Percentiles rank a stretch among this genome's conserved stretches.
Conservation (phyloP, 768 basidiomycete species). For the Hygrocybe punicea region DNA sequence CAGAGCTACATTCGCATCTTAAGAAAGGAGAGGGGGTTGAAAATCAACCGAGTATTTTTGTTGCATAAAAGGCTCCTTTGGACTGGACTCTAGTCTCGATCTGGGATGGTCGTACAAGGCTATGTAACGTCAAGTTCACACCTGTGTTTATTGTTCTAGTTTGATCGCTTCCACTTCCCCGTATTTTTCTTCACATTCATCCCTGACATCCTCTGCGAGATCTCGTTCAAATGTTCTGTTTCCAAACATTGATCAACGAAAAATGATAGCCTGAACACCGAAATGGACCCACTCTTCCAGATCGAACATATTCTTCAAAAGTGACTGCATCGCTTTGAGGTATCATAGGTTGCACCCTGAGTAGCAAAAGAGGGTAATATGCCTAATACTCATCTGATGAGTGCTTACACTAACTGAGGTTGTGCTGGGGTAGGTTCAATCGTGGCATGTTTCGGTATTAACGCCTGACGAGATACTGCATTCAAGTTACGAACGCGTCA, state of each 20-base stretch:
- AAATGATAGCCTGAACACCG: slow-evolving; percentile 1
- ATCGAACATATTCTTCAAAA: slow-evolving; percentile 94
- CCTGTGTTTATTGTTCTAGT: slow-evolving; percentile 91
- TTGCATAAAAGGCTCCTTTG: too few relatives aligned
- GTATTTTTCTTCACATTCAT: slow-evolving; percentile 89
- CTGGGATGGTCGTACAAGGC: neutral
- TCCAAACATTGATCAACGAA: slow-evolving; percentile 51
- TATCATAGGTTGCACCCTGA: slow-evolving; percentile 72
- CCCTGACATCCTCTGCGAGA: slow-evolving; percentile 92
- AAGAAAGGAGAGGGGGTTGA: neutral
- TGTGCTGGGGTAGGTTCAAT: slow-evolving; percentile 62
- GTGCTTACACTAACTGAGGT: slow-evolving; percentile 59
- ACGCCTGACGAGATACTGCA: slow-evolving; percentile 95
- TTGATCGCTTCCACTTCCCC: slow-evolving; percentile 85
- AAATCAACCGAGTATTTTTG: slow-evolving; percentile 8
- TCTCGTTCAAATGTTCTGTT: slow-evolving; percentile 98
- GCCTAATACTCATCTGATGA: neutral
- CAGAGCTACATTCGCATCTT: neutral
- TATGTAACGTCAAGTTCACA: slow-evolving; percentile 27
- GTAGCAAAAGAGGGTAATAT: slow-evolving; percentile 14
- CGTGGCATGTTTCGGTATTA: slow-evolving; percentile 99
- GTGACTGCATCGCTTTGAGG: slow-evolving; percentile 84
- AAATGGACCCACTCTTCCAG: slow-evolving; percentile 80
- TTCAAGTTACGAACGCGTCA: slow-evolving; percentile 77
- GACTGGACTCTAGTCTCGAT: too few relatives aligned